These are phyloP conservation scores for Oleoguttula mirabilis DNA, from an alignment of 495 filamentous ascomycete genomes.

Conservation along the genomic window DNA sequence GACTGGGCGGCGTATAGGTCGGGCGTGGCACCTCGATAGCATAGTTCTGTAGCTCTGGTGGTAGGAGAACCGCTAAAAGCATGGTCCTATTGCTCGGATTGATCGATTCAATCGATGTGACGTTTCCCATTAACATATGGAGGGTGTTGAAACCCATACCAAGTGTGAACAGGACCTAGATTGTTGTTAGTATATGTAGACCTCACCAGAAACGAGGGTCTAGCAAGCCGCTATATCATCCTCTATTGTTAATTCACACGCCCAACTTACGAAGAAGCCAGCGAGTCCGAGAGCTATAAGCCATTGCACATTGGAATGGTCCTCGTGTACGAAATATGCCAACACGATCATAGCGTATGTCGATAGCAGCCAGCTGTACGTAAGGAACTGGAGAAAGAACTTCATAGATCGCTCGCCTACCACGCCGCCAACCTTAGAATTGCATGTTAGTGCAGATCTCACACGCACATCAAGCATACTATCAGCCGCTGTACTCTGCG, in stretches of 20 bases:
- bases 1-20: not conserved
- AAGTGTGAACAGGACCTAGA: slow-evolving; percentile 56
- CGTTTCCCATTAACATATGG: slow-evolving; percentile 55
- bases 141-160: slow-evolving; percentile 62
- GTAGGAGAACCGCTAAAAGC: slow-evolving; percentile 58
- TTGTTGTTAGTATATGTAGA: too few relatives aligned
- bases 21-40: not conserved
- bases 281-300: slow-evolving; percentile 38
- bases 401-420: slow-evolving; percentile 78
- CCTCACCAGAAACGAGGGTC: slow-evolving; percentile 57
- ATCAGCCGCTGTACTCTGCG: not conserved
- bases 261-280: slow-evolving; percentile 15
- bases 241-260: too few relatives aligned
- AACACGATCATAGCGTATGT: slow-evolving; percentile 47
- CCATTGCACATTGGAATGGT: slow-evolving; percentile 37
- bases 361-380: slow-evolving; percentile 59
- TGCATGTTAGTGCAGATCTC: too few relatives aligned
- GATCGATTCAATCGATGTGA: slow-evolving; percentile 73
- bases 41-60: slow-evolving; percentile 13
- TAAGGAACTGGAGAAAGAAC: slow-evolving; percentile 77
- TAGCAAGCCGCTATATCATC: not conserved
- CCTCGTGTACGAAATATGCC: slow-evolving; percentile 38
- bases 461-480: too few relatives aligned
- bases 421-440: slow-evolving; percentile 82
- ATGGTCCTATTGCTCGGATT: slow-evolving; percentile 49